Base-by-base conservation (phyloP, 1,284 basidiomycete genomes). In the Melampsora americana region DNA sequence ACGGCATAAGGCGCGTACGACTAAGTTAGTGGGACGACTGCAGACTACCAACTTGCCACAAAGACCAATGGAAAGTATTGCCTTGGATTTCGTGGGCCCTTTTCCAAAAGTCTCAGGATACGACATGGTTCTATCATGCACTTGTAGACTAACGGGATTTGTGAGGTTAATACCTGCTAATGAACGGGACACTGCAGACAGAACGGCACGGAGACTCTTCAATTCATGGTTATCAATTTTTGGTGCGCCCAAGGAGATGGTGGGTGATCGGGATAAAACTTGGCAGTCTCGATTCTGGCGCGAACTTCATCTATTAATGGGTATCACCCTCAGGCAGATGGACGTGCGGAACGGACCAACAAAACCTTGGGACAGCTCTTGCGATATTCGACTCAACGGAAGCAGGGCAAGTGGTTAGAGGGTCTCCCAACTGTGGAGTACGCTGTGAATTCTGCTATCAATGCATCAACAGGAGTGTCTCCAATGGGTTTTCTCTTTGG, bases 261-360 rank as follows among this genome's bases (percentile, higher is more conserved):
- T 66, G 14, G 46, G 64, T 23, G n/a, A 66, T n/a, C 14, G 20
- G 46, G 64, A 66, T 42, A 66, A 66, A n/a, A 66, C 64, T n/a
- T 66, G 64, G 64, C 23, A 32, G 4, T 39, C 64, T 9, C 28
- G 39, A 39, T 66, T 66, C 32, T 66, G 64, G 64, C 39, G 46
- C 12, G 7, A 12, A n/a, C n/a, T 66, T 5, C 39, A 42, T 32
- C 3, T 14, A 39, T 5, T 14, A 7, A 7, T 66, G 14, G 28
- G 28, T 5, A 14, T n/a, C 64, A 66, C 26, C 64, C 64, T 3
- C 64, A 66, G n/a, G n/a, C n/a, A n/a, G n/a, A n/a, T n/a, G n/a
- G n/a, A n/a, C n/a, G n/a, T n/a, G n/a, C n/a, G n/a, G 23, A 42
- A 11, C 32, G 64, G 5, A 39, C 64, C 7, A 66, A 66, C 20